A percentile compares a stretch with the other conserved stretches of the same genome.
These are phyloP conservation scores for Chlorella sp. DNA, from an alignment of 139 green algal genomes.

Conservation along the genomic window DNA sequence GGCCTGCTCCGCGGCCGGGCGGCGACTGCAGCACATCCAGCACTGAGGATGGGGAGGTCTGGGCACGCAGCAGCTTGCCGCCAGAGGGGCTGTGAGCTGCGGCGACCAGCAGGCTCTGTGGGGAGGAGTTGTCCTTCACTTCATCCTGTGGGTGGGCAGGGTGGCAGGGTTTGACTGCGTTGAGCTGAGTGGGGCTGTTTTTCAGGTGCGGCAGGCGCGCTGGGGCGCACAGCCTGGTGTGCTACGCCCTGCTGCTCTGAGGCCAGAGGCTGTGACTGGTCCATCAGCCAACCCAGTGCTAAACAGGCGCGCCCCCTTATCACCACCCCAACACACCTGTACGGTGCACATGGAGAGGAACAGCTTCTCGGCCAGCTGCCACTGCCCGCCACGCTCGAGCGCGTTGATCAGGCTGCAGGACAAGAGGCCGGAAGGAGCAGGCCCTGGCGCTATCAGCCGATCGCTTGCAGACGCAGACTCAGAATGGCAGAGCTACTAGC, in stretches of 20 bases:
- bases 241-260: no score
- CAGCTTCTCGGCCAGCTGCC: constrained; percentile 89
- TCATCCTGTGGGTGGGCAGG: constrained; percentile 4
- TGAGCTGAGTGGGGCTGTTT: no score
- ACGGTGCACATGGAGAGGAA: constrained; percentile 64
- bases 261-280: no score
- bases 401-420: constrained; percentile 86
- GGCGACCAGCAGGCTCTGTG: background rate
- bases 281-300: no score
- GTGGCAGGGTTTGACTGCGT: no score
- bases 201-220: no score
- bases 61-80: constrained; percentile 26
- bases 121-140: background rate
- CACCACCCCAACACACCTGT: background rate
- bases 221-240: background rate
- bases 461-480: no score
- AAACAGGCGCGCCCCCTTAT: no score
- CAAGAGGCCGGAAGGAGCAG: no score
- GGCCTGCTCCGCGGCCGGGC: background rate
- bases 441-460: no score
- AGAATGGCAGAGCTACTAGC: no score
- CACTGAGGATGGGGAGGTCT: constrained; percentile 36
- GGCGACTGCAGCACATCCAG: constrained; percentile 14
- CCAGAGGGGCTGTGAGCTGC: background rate
- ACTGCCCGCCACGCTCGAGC: constrained; percentile 89